A percentile compares a stretch with the other conserved stretches of the same genome.
phyloP scores from a whole-genome alignment of 1,284 basidiomycete genomes.

The Rhodotorula sp. region DNA sequence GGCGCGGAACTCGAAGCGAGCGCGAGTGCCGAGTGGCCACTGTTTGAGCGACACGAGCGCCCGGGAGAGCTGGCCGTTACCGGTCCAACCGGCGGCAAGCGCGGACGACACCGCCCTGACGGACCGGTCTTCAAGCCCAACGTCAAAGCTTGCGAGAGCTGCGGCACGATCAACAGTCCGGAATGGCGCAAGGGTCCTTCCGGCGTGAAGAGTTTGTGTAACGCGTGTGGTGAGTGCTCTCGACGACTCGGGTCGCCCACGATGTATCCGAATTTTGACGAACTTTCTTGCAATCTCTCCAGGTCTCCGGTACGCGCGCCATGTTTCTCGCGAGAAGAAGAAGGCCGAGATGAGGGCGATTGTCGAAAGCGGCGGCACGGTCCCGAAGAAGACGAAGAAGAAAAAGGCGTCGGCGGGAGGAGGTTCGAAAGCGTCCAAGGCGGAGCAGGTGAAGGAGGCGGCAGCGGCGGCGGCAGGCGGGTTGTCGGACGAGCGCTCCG shows the following conservation, averaged over 20 bases:
- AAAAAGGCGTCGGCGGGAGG: conserved; percentile 7
- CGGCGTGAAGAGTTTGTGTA: conserved; percentile 87
- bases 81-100: conserved; percentile 54
- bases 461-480: neutral
- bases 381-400: neutral
- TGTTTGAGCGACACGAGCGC: neutral
- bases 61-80: neutral
- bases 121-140: conserved; percentile 53
- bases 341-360: conserved; percentile 25
- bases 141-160: conserved; percentile 72
- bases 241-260: conserved; percentile 4
- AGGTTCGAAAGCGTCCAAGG: conserved; percentile 4
- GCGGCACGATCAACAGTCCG: conserved; percentile 77
- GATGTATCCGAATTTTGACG: too few species aligned
- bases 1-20: too few species aligned
- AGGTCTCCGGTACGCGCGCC: conserved; percentile 37
- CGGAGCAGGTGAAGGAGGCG: neutral
- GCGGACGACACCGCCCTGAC: conserved; percentile 53
- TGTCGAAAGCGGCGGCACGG: neutral
- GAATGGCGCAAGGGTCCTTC: conserved; percentile 85
- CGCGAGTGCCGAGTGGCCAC: too few species aligned
- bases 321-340: conserved; percentile 32
- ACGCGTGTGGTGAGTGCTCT: conserved; percentile 62
- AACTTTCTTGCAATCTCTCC: neutral
- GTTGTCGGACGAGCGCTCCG: neutral